These are phyloP conservation scores for Ilex paraguariensis DNA, from an alignment of 305 asterid genomes.

Conservation along the genomic window DNA sequence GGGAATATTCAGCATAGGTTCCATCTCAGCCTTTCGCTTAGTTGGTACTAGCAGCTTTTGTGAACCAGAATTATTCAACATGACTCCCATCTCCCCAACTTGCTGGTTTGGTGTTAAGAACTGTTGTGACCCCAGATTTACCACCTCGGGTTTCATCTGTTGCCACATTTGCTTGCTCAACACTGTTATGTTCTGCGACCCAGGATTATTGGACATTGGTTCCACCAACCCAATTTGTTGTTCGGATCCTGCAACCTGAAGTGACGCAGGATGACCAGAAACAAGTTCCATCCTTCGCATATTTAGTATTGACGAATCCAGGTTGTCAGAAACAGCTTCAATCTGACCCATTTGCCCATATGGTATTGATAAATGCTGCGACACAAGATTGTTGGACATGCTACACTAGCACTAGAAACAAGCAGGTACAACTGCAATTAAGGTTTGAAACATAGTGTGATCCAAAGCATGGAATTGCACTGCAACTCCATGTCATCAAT, in stretches of 20 bases:
- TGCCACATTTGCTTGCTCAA: constrained; percentile 18
- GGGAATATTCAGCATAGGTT: constrained; percentile 26
- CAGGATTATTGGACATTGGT: constrained; percentile 9
- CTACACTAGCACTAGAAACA: constrained; percentile 6
- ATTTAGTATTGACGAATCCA: constrained; percentile 17
- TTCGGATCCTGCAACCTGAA: constrained; percentile 24
- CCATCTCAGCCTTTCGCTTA: constrained; percentile 79
- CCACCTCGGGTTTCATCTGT: constrained; percentile 27
- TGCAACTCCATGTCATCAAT: background rate
- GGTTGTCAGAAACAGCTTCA: constrained; percentile 23
- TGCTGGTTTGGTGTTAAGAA: constrained; percentile 31
- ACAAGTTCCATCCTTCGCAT: constrained; percentile 18
- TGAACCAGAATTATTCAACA: constrained; percentile 26
- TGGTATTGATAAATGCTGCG: constrained; percentile 27
- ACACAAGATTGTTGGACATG: constrained; percentile 39
- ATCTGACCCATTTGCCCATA: constrained; percentile 35
- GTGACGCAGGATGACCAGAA: constrained; percentile 16
- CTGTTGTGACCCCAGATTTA: constrained; percentile 26
- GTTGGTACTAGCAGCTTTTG: constrained; percentile 41
- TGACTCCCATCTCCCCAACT: constrained; percentile 17
- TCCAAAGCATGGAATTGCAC: background rate
- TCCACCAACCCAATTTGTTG: constrained; percentile 19
- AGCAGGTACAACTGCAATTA: background rate
- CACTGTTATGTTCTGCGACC: constrained; percentile 17
- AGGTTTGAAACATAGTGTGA: background rate